phyloP scores from a whole-genome alignment of 768 basidiomycete species.

The Trametes cingulata region DNA sequence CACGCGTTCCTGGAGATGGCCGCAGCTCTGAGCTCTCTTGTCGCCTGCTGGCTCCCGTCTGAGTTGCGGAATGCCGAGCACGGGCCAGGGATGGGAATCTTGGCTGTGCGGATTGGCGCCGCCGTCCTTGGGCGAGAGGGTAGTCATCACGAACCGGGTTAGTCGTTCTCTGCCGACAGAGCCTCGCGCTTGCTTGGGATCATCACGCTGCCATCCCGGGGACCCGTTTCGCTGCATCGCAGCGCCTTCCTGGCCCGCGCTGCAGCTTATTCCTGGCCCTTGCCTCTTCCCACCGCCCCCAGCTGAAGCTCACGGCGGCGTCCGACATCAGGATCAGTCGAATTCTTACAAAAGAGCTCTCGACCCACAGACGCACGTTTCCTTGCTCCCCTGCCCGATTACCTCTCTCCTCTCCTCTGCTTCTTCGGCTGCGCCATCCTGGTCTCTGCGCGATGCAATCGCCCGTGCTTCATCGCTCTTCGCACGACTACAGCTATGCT shows the following conservation, averaged over 20 bases:
- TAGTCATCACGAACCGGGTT: constrained; percentile 4
- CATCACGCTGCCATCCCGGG: neutral
- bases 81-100: neutral
- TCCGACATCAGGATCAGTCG: neutral
- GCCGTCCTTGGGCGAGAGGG: neutral
- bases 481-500: neutral
- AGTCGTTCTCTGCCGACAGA: constrained; percentile 10
- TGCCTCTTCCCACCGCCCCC: neutral
- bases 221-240: neutral
- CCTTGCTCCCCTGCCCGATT: neutral
- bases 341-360: neutral
- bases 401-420: neutral
- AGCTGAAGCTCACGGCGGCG: constrained; percentile 3
- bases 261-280: neutral
- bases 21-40: neutral
- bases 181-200: constrained; percentile 9
- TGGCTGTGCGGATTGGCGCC: neutral
- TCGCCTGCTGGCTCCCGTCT: neutral
- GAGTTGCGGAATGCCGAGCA: neutral
- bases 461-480: neutral
- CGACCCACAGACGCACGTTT: neutral
- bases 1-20: too few species aligned
- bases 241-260: neutral
- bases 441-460: neutral
- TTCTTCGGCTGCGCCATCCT: neutral